A percentile compares a stretch with the other conserved stretches of the same genome.
These are phyloP conservation scores for Candida germanica DNA, from an alignment of 805 yeast genomes.

Conservation along the genomic window DNA sequence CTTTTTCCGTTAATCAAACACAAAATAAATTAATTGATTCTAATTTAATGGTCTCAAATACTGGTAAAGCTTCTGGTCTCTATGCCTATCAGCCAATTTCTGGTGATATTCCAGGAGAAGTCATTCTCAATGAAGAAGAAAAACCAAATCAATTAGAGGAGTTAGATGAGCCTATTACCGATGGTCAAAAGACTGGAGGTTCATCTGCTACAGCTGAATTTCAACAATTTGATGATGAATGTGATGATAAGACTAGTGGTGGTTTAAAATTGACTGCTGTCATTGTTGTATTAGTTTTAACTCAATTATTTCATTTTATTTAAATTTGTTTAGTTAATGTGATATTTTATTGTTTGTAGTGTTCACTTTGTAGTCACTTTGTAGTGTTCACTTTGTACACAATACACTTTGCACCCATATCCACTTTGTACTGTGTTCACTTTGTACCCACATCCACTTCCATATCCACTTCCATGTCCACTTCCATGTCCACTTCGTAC, in stretches of 20 bases:
- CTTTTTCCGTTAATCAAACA: conserved; percentile 10
- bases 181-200: too few relatives aligned
- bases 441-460: too few relatives aligned
- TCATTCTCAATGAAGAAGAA: background rate
- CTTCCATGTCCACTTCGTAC: too few relatives aligned
- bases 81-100: conserved; percentile 3
- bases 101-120: conserved; percentile 6
- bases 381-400: too few relatives aligned
- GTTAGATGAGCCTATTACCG: too few relatives aligned
- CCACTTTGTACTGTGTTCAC: too few relatives aligned
- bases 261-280: background rate
- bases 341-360: too few relatives aligned
- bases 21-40: conserved; percentile 7
- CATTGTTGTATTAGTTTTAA: background rate
- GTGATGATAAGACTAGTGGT: background rate
- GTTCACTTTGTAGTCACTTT: too few relatives aligned
- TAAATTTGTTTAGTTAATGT: background rate
- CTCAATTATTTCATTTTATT: background rate
- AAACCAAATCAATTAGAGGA: background rate
- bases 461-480: too few relatives aligned
- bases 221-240: conserved; percentile 6
- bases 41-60: conserved; percentile 10
- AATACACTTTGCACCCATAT: too few relatives aligned
- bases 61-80: conserved; percentile 2
- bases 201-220: too few relatives aligned